Evolutionary conservation across 1,284 basidiomycete species (phyloP).

Genomic region (Ceratobasidium sp.): DNA sequence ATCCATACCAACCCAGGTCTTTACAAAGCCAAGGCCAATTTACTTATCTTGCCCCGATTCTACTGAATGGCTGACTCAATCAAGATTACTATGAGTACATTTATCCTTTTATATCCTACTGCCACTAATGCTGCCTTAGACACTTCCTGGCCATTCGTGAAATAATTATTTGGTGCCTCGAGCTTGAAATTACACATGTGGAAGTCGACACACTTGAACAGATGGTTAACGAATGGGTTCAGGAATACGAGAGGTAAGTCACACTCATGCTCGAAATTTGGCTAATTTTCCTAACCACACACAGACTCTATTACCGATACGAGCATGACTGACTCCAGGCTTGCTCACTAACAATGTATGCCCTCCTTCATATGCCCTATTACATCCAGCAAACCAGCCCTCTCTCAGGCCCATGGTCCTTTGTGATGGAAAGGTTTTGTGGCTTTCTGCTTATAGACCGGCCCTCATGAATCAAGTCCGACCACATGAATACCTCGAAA

Average conservation of each 20-base stretch:
- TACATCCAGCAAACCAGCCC: constrained; percentile 47
- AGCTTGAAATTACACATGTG: background rate
- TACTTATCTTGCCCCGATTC: constrained; percentile 15
- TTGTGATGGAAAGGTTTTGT: constrained; percentile 53
- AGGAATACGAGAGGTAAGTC: constrained; percentile 9
- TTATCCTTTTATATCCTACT: background rate
- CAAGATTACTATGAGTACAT: constrained; percentile 10
- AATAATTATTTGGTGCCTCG: constrained; percentile 16
- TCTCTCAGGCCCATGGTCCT: constrained; percentile 58
- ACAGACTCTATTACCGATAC: constrained; percentile 49
- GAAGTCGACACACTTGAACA: constrained; percentile 4
- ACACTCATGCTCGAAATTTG: background rate
- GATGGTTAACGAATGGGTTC: constrained; percentile 8
- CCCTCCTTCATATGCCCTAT: constrained; percentile 46
- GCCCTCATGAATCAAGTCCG: constrained; percentile 47
- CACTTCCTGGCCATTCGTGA: constrained; percentile 15
- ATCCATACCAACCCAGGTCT: background rate
- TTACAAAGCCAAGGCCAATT: constrained; percentile 18
- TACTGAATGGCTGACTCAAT: constrained; percentile 5
- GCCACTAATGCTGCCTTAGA: background rate
- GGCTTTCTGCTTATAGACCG: constrained; percentile 46
- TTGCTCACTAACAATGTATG: constrained; percentile 47
- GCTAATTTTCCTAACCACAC: background rate
- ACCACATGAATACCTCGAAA: constrained; percentile 50
- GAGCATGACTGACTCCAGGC: constrained; percentile 31